Evolutionary conservation across 352 stramenopile genomes (phyloP).

Genomic region (Phytophthora citricola): DNA sequence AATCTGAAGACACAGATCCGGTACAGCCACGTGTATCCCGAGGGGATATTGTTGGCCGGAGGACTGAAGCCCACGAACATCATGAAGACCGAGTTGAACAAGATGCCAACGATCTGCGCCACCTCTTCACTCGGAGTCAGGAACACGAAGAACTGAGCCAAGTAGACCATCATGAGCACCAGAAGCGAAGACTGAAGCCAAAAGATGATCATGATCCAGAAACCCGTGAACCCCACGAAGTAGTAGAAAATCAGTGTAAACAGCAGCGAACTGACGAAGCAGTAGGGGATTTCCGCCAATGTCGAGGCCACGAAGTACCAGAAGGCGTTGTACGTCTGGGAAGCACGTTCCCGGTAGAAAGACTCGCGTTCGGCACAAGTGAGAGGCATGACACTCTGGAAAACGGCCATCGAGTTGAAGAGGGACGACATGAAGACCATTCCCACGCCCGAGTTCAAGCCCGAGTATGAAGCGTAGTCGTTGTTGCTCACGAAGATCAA

Average conservation of each 20-base stretch:
- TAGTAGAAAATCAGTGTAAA: slow-evolving; percentile 15
- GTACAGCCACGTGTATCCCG: slow-evolving; percentile 27
- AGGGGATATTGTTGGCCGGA: slow-evolving; percentile 27
- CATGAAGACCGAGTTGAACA: slow-evolving; percentile 39
- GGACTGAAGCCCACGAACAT: slow-evolving; percentile 38
- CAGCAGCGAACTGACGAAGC: slow-evolving; percentile 10
- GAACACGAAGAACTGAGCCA: slow-evolving; percentile 23
- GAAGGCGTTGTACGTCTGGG: slow-evolving; percentile 67
- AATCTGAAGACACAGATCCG: slow-evolving; percentile 26
- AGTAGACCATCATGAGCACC: slow-evolving; percentile 52
- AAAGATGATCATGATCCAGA: slow-evolving; percentile 37
- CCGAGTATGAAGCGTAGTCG: slow-evolving; percentile 35
- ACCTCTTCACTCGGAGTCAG: slow-evolving; percentile 19
- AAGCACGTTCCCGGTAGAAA: slow-evolving; percentile 88
- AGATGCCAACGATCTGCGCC: slow-evolving; percentile 23
- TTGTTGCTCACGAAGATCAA: slow-evolving; percentile 51
- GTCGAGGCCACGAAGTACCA: slow-evolving; percentile 45
- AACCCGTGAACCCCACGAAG: slow-evolving; percentile 13
- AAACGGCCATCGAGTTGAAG: slow-evolving; percentile 44
- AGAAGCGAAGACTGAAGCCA: slow-evolving; percentile 43
- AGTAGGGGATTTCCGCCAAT: slow-evolving; percentile 75
- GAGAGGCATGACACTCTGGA: slow-evolving; percentile 35
- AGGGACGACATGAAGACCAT: slow-evolving; percentile 76
- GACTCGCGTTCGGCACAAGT: slow-evolving; percentile 74
- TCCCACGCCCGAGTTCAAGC: slow-evolving; percentile 44